phyloP scores from a whole-genome alignment of 2,329 filamentous ascomycete species.

The Arthrobotrys musiformis region DNA sequence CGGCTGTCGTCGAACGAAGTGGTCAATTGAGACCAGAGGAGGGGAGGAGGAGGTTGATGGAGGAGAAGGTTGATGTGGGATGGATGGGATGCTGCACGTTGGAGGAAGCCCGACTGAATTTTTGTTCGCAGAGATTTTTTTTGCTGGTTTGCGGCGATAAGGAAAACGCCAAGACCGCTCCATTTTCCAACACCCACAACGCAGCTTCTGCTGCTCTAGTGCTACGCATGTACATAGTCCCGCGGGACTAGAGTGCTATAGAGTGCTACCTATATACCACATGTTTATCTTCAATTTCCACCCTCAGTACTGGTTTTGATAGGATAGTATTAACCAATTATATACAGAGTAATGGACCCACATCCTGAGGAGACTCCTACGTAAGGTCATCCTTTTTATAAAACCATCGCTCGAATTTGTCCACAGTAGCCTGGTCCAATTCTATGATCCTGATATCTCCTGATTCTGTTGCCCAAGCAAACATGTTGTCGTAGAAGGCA shows the following conservation, averaged over 20 bases:
- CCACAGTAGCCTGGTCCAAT: not conserved
- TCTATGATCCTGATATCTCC: not conserved
- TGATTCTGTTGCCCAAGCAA: not conserved
- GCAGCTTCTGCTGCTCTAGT: too few species aligned
- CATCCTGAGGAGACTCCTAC: too few species aligned
- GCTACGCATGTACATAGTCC: too few species aligned
- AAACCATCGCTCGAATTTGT: not conserved
- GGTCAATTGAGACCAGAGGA: constrained; percentile 1
- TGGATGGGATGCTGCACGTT: constrained; percentile 2
- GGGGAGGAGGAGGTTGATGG: constrained; percentile 5
- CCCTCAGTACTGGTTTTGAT: too few species aligned
- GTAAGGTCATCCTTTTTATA: too few species aligned
- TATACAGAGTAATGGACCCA: too few species aligned
- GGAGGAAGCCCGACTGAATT: constrained; percentile 16
- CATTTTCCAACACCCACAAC: constrained; percentile 18
- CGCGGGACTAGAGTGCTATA: too few species aligned
- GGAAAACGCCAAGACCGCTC: constrained; percentile 10
- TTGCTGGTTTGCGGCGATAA: constrained; percentile 19
- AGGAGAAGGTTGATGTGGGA: constrained; percentile 20
- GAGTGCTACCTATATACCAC: too few species aligned
- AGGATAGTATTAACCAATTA: too few species aligned
- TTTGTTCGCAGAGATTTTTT: constrained; percentile 40
- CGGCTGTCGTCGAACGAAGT: not conserved
- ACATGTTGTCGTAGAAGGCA: too few species aligned
- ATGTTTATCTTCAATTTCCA: too few species aligned